These are phyloP conservation scores for Talaromyces liani DNA, from an alignment of 495 filamentous ascomycete species.

Conservation along the genomic window DNA sequence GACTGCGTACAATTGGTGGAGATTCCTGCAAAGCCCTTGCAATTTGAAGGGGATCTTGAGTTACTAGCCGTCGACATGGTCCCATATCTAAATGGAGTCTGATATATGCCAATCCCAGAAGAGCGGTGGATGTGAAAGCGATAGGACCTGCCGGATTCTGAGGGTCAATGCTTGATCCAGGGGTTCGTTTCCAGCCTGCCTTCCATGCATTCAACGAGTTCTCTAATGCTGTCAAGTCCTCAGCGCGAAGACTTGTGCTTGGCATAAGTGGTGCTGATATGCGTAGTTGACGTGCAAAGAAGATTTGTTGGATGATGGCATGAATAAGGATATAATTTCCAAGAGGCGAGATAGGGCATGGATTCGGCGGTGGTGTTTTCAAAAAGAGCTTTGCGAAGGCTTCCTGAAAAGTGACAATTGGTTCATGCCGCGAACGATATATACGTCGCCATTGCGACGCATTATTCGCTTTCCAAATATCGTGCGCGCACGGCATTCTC, in stretches of 20 bases:
- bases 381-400: constrained; percentile 41
- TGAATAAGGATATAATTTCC: constrained; percentile 49
- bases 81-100: constrained; percentile 42
- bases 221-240: constrained; percentile 36
- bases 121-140: constrained; percentile 47
- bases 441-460: constrained; percentile 38
- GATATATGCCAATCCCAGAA: constrained; percentile 48
- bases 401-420: constrained; percentile 39
- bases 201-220: constrained; percentile 45
- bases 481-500: constrained; percentile 42
- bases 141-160: constrained; percentile 45
- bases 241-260: constrained; percentile 35
- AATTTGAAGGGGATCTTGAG: constrained; percentile 39
- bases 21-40: constrained; percentile 32
- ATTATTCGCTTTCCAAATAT: constrained; percentile 44
- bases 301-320: constrained; percentile 46
- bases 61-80: constrained; percentile 38
- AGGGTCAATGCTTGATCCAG: constrained; percentile 47
- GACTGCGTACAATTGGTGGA: constrained; percentile 36
- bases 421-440: constrained; percentile 26
- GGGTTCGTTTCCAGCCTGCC: constrained; percentile 42
- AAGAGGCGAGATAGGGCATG: constrained; percentile 44
- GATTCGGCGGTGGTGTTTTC: constrained; percentile 33
- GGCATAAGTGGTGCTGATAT: constrained; percentile 36
- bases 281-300: constrained; percentile 42